Base-by-base conservation (phyloP, 1,284 basidiomycete genomes). In the Takashimella tepidaria region DNA sequence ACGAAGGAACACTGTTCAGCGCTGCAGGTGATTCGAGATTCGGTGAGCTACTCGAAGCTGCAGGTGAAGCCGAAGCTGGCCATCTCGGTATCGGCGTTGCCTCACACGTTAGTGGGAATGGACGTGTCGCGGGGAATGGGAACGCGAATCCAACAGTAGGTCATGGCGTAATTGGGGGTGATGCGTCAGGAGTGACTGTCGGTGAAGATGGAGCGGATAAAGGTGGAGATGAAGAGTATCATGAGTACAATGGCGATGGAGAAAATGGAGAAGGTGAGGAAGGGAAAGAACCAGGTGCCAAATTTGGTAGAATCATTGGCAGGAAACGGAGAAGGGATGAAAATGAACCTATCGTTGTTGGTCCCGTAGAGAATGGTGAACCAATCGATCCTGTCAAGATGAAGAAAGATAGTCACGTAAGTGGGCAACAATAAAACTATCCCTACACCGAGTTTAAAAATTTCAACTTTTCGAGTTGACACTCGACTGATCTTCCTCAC, bases 351-450 rank as follows among this genome's bases (percentile, higher is more conserved):
- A 21, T 16, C 42, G 53, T 55, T 12, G 59, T 59, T 10, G 54
- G 53, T 26, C 50, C 53, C 21, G 56, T 58, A 22, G 64, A 58
- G 43, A 67, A 68, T 26, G 60, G 58, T 26, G 60, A 62, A 37
- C 57, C 56, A 13, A 57, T 63, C 16, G 65, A 65, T 50, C 60
- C 61, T 2, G 59, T 60, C 27, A 60, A 64, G 54, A 58, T 63
- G 50, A 73, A 70, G 62, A 73, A 71, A 60, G 70, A 74, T 48
- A 64, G 56, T 41, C 70, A 74, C 58, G 73, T 72, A 58, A 57
- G 70, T 72, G 1, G 3, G 19, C 1, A 5, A 23, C 24, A 2
- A 10, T n/a, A 20, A 12, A 10, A 45, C 42, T 56, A n/a, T n/a
- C n/a, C n/a, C 26, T n/a, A 20, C 31, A 11, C 12, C 20, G 24